Evolutionary conservation across 208 protist genomes (phyloP), one percentile per base, ranked within the genome.

Genomic region (Crithidia thermophila): DNA sequence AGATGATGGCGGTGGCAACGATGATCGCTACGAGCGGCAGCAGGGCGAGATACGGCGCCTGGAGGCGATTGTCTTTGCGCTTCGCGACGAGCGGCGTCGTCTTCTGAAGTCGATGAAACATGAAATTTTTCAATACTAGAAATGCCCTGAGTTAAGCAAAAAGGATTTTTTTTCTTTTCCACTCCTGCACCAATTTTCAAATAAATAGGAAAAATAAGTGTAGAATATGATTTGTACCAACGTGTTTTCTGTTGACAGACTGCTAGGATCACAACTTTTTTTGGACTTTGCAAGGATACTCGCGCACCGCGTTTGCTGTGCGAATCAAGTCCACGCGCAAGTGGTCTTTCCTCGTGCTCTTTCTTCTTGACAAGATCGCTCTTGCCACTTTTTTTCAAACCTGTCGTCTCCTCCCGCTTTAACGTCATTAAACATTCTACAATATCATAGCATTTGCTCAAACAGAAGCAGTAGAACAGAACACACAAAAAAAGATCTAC

Each of bases 41-140:
- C 28, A 69, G 21, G 43, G 27, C 9, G 69, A 75, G 39, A 61
- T 75, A 11, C 33, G 45, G 16, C 69, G 69, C 6, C 28, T 75
- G 14, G 69, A 68, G 45, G 27, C 39, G 4, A 37, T 75, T 21
- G 61, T 75, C 20, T 30, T 9, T 16, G 69, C 69, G 13, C 28
- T 75, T 27, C 69, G 60, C 46, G 69, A 75, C 28, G 69, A 75
- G 45, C 69, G 69, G 9, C 61, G 47, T 21, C 23, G 43, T n/a
- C 25, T 69, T 11, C 30, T 75, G 37, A 28, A 45, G 0, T 55
- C 45, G 4, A 52, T 75, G 6, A 64, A 69, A 20, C 14, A 4
- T 10, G 37, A 49, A 2, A 42, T 75, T 4, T 75, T 75, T 46
- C 46, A 55, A 11, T 64, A 65, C 45, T n/a, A n/a, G n/a, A n/a